phyloP scores from a whole-genome alignment of 2,329 filamentous ascomycete genomes.

The Apiospora sp. region DNA sequence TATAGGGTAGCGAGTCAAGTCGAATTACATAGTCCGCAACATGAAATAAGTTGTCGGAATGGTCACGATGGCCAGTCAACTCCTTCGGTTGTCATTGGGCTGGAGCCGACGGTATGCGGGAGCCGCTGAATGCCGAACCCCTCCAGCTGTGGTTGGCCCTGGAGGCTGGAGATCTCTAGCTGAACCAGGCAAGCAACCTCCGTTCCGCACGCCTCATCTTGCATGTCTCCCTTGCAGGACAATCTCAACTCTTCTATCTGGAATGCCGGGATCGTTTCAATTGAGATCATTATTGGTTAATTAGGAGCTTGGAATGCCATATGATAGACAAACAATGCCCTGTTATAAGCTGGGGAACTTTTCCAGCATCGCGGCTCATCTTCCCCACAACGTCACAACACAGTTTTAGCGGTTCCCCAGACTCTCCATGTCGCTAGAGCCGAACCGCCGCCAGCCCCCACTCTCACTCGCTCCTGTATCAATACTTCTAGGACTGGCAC shows the following conservation, averaged over 20 bases:
- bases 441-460: not conserved
- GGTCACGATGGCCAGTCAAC: not conserved
- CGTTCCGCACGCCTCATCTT: not conserved
- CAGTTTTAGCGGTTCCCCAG: conserved; percentile 1
- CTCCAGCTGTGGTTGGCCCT: not conserved
- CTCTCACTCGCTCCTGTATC: not conserved
- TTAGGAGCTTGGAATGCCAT: not conserved
- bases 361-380: not conserved
- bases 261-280: not conserved
- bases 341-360: not conserved
- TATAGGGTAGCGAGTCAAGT: not conserved
- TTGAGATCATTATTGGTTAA: not conserved
- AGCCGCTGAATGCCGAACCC: conserved; percentile 18
- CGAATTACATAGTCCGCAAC: not conserved
- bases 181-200: conserved; percentile 11
- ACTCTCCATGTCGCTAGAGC: conserved; percentile 5
- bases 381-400: conserved; percentile 12
- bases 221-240: not conserved
- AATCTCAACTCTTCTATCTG: not conserved
- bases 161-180: conserved; percentile 1
- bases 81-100: not conserved
- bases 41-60: not conserved
- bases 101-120: conserved; percentile 18
- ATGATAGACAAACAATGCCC: not conserved
- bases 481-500: not conserved